Evolutionary conservation across 2,329 filamentous ascomycete genomes (phyloP), one percentile per base, ranked within the genome.

Genomic region (Amylocarpus encephaloides): DNA sequence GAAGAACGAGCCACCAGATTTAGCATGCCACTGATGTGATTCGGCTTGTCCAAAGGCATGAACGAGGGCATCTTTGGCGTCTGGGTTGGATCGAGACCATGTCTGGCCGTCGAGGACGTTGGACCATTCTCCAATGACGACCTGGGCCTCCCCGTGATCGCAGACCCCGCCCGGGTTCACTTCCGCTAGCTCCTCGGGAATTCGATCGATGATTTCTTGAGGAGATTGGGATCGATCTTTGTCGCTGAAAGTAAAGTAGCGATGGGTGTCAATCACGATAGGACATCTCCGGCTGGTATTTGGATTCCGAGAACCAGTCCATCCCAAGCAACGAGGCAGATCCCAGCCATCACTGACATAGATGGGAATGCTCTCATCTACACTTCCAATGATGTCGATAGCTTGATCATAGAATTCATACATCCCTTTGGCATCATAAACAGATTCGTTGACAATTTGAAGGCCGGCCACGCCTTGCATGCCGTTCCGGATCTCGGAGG

Each of bases 271-370:
- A 22, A 82, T 68, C 18, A 81, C 65, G 6, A 82, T 68, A 0
- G 77, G 76, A 44, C 71, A 73, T 11, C 62, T 54, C n/a, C 59
- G 42, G 1, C 48, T 42, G 32, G 35, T 26, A 10, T 50, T 52
- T 5, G 59, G 59, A 52, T 73, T 74, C 55, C 71, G 73, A 7
- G 59, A 60, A 18, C 68, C 64, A 2, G 62, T 65, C 68, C 77
- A 82, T 7, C 67, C 61, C 19, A 77, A 54, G 2, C 72, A 71
- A 19, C 66, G 64, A 0, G 58, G 54, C 12, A 81, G 62, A 58
- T 80, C 70, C 77, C 78, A 82, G 1, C 68, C 78, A 59, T 82
- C 79, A 6, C 74, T 78, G 53, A 83, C 73, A 56, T 81, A 76
- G 15, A 82, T 64, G 0, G 78, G 78, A 42, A 82, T 66, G 2